Base-by-base conservation (phyloP, 83 land plant species). In the Larix sibirica region DNA sequence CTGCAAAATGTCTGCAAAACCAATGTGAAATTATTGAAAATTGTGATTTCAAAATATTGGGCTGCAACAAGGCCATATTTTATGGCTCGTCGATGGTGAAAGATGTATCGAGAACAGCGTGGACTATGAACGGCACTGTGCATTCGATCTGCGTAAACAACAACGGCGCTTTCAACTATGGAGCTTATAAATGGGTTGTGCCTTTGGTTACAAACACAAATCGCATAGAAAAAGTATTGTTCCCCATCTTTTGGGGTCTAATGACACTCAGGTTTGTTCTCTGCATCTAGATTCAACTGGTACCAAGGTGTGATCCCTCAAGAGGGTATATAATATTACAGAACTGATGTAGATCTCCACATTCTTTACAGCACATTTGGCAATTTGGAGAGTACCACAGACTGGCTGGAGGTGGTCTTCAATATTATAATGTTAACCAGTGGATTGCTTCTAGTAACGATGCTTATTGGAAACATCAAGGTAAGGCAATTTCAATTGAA, bases 401-500 rank as follows among this genome's bases (percentile, higher is more conserved):
- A 96, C 84, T 91, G 91, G 94, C 31, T 91, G 6, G 99, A 97
- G 80, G 91, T 93, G 18, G 83, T 88, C 9, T 97, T 97, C 90
- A 93, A 91, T 81, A 94, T 97, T 67, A 83, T 94, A 56, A 91
- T 96, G 54, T 78, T 97, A 0, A 94, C 94, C 3, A 90, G 96
- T 73, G 99, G 99, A n/a, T 91, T 97, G 0, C 84, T 97, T 26
- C 85, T 97, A 40, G 94, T 97, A 76, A 95, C 99, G 24, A 88
- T 97, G 91, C 86, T 97, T 81, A 97, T 97, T 58, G 99, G 99
- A 80, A 97, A 97, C 82, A 97, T 97, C 79, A 93, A 97, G 96
- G 99, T 97, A 81, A 85, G 10, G 58, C 14, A 54, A 12, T 54
- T 54, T 12, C 56, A 50, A 50, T 50, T 50, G 56, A 50, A 50